Percentiles rank a stretch among this genome's conserved stretches.
Conservation (phyloP, 1,284 basidiomycete genomes). For the Phellopilus nigrolimitatus region DNA sequence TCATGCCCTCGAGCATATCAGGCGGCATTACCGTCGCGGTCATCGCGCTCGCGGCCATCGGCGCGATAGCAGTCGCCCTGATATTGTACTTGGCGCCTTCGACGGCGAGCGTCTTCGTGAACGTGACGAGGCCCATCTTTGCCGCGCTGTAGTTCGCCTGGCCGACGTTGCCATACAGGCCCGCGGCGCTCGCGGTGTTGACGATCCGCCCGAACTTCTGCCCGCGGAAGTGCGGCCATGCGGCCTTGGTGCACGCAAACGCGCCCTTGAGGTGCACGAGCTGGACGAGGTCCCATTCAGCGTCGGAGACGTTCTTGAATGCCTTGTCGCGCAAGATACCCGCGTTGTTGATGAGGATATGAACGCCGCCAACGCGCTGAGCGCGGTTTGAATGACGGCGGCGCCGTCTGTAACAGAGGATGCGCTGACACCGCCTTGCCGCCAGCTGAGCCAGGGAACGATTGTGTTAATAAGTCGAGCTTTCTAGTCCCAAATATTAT, state of each 20-base stretch:
- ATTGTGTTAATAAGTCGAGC: too few relatives aligned
- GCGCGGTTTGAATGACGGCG: conserved; percentile 82
- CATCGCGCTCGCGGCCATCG: conserved; percentile 93
- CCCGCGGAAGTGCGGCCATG: conserved; percentile 93
- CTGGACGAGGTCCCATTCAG: conserved; percentile 83
- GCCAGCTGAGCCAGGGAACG: conserved; percentile 74
- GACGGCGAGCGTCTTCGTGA: conserved; percentile 88
- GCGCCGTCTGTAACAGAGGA: conserved; percentile 88
- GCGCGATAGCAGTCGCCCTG: conserved; percentile 83
- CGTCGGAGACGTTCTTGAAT: conserved; percentile 90
- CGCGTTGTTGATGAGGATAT: conserved; percentile 93
- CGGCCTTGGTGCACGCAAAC: conserved; percentile 93
- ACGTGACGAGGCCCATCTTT: conserved; percentile 86
- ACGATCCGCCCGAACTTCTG: conserved; percentile 92
- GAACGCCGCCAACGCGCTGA: conserved; percentile 85
- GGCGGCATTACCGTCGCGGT: conserved; percentile 94
- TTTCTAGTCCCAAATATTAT: too few relatives aligned
- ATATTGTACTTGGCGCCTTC: conserved; percentile 96
- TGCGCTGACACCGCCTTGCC: conserved; percentile 86
- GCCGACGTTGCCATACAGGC: conserved; percentile 91
- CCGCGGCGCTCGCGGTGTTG: conserved; percentile 89
- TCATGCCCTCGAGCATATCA: conserved; percentile 91
- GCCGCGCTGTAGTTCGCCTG: conserved; percentile 92
- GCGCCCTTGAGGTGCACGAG: conserved; percentile 95
- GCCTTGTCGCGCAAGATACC: conserved; percentile 72